Percentiles rank a stretch among this genome's conserved stretches.
Conservation (phyloP, 2,329 filamentous ascomycete genomes). For the Diaporthe citrichinensis region DNA sequence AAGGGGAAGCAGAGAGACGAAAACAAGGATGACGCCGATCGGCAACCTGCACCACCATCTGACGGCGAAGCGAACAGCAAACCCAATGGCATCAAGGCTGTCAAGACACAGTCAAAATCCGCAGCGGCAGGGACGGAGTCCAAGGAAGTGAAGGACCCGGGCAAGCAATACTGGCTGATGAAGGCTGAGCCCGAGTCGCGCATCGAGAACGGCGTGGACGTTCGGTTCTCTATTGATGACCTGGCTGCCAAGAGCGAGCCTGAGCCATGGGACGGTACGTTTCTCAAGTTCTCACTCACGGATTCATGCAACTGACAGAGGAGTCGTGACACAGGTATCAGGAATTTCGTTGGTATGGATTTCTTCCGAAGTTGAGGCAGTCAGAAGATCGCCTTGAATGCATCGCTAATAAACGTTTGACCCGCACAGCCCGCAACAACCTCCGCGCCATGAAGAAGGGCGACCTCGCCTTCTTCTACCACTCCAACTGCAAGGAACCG, state of each 20-base stretch:
- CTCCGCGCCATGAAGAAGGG: conserved; percentile 92
- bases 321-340: conserved; percentile 50
- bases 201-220: conserved; percentile 87
- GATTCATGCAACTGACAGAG: conserved; percentile 52
- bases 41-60: neutral
- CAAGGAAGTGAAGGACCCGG: neutral
- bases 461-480: conserved; percentile 96
- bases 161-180: conserved; percentile 79
- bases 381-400: neutral
- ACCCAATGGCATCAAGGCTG: neutral
- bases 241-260: conserved; percentile 79
- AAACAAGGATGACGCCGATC: neutral
- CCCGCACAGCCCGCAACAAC: conserved; percentile 80
- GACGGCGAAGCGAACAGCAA: neutral
- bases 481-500: conserved; percentile 91
- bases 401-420: neutral
- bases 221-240: conserved; percentile 96
- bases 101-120: neutral
- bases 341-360: conserved; percentile 49
- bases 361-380: neutral
- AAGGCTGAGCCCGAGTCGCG: conserved; percentile 92
- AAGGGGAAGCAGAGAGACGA: neutral
- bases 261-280: conserved; percentile 91
- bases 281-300: conserved; percentile 60
- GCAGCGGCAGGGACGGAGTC: neutral